These are phyloP conservation scores for Pseudophaeomoniella oleicola DNA, from an alignment of 2,329 filamentous ascomycete genomes.

Conservation along the genomic window DNA sequence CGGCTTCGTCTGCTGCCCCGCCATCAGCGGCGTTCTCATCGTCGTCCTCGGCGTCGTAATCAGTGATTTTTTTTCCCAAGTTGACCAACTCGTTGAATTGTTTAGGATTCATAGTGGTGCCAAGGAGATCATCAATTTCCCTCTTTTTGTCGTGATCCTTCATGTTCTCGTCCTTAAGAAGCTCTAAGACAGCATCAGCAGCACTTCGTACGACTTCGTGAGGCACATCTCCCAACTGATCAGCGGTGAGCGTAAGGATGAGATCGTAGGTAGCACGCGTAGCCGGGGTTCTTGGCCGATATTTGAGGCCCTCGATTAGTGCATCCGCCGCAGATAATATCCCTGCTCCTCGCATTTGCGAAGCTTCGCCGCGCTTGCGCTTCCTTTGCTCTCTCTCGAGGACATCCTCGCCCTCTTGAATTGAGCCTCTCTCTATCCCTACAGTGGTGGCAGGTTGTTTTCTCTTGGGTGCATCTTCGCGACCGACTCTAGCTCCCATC, in stretches of 20 bases:
- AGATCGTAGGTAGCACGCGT: constrained; percentile 90
- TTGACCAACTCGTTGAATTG: constrained; percentile 96
- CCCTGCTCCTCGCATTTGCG: constrained; percentile 56
- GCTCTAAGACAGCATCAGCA: constrained; percentile 80
- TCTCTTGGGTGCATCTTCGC: constrained; percentile 70
- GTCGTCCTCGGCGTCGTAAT: constrained; percentile 93
- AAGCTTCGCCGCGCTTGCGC: constrained; percentile 60
- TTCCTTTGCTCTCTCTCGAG: constrained; percentile 74
- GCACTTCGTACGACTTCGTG: constrained; percentile 87
- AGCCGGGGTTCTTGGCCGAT: constrained; percentile 78
- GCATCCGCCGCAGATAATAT: constrained; percentile 75
- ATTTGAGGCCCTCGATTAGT: constrained; percentile 78
- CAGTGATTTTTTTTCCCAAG: constrained; percentile 94
- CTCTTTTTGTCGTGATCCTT: constrained; percentile 99
- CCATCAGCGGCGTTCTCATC: constrained; percentile 70
- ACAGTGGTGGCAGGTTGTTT: constrained; percentile 52
- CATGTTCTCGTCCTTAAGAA: constrained; percentile 83
- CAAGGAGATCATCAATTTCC: constrained; percentile 85
- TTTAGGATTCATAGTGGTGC: constrained; percentile 66
- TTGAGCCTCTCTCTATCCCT: constrained; percentile 57
- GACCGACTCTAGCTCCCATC: constrained; percentile 76
- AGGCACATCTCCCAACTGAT: constrained; percentile 79
- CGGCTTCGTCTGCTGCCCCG: constrained; percentile 50
- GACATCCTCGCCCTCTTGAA: constrained; percentile 71
- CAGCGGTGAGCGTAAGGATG: constrained; percentile 80